phyloP scores from a whole-genome alignment of 371 early-diverging fungal species.

The Umbelopsis sp. region DNA sequence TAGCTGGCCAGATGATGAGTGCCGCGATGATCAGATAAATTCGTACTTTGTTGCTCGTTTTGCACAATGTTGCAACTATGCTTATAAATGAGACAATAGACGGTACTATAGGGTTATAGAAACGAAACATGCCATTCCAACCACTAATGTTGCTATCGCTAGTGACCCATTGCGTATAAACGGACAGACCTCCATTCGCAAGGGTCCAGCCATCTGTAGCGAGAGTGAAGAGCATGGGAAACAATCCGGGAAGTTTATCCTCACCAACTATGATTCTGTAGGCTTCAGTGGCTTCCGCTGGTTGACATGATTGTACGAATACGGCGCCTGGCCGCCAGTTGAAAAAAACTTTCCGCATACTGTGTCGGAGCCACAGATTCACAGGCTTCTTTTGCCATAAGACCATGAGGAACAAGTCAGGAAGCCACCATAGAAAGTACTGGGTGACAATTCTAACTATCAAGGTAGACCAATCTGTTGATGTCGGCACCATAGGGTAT shows the following conservation, averaged over 20 bases:
- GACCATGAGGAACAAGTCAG: background rate
- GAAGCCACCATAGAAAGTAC: conserved; percentile 10
- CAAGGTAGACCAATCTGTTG: background rate
- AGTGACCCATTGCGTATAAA: background rate
- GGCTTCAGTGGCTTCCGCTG: background rate
- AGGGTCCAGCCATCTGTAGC: background rate
- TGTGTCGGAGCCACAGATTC: background rate
- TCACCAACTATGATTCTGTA: background rate
- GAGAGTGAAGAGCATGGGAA: background rate
- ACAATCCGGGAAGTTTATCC: background rate
- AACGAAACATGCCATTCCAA: background rate
- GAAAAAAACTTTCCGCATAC: background rate
- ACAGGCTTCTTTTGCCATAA: background rate
- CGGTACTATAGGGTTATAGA: background rate
- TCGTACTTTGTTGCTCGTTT: background rate
- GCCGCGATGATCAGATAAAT: background rate
- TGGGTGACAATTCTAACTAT: background rate
- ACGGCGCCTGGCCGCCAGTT: background rate
- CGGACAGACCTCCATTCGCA: background rate
- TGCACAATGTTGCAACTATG: background rate
- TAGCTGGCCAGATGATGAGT: background rate
- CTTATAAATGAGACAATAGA: background rate
- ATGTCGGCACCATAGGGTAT: background rate
- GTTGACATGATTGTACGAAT: background rate
- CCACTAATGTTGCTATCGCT: background rate